phyloP scores from a whole-genome alignment of 2,329 filamentous ascomycete species.

The Fusarium sp. region DNA sequence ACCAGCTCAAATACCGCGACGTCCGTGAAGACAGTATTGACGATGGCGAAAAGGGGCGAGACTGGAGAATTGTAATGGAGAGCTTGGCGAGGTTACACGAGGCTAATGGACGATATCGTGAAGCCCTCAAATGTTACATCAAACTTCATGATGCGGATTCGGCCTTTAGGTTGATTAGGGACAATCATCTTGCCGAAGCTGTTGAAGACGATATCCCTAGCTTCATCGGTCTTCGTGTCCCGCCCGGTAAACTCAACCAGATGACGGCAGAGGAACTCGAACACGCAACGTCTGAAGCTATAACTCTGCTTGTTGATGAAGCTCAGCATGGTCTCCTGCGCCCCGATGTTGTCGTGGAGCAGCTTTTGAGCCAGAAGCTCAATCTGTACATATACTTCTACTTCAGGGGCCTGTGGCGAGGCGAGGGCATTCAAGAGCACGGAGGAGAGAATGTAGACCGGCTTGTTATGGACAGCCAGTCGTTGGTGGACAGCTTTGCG shows the following conservation, averaged over 20 bases:
- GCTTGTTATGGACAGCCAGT: slow-evolving; percentile 67
- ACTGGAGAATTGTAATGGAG: slow-evolving; percentile 92
- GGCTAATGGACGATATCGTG: slow-evolving; percentile 80
- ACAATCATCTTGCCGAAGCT: slow-evolving; percentile 89
- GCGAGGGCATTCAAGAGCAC: slow-evolving; percentile 70
- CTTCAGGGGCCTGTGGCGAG: slow-evolving; percentile 85
- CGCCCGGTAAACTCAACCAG: slow-evolving; percentile 72
- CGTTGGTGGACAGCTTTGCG: slow-evolving; percentile 85
- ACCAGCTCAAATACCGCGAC: slow-evolving; percentile 81
- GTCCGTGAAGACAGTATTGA: slow-evolving; percentile 81
- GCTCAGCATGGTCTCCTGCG: slow-evolving; percentile 88
- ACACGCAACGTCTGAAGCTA: slow-evolving; percentile 82
- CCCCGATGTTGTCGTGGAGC: slow-evolving; percentile 79
- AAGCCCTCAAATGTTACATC: slow-evolving; percentile 91
- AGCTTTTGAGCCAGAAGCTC: slow-evolving; percentile 75
- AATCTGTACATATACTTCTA: slow-evolving; percentile 92
- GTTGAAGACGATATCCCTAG: slow-evolving; percentile 90
- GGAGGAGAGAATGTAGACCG: slow-evolving; percentile 66
- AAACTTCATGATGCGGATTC: slow-evolving; percentile 90
- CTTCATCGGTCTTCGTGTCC: slow-evolving; percentile 88
- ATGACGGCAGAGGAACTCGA: slow-evolving; percentile 79
- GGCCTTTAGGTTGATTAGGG: slow-evolving; percentile 85
- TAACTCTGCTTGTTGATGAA: slow-evolving; percentile 88
- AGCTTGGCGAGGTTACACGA: slow-evolving; percentile 87
- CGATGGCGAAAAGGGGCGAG: slow-evolving; percentile 75